Evolutionary conservation across 139 green algal genomes (phyloP), one percentile per base, ranked within the genome.

Genomic region (Chlorella ohadii): DNA sequence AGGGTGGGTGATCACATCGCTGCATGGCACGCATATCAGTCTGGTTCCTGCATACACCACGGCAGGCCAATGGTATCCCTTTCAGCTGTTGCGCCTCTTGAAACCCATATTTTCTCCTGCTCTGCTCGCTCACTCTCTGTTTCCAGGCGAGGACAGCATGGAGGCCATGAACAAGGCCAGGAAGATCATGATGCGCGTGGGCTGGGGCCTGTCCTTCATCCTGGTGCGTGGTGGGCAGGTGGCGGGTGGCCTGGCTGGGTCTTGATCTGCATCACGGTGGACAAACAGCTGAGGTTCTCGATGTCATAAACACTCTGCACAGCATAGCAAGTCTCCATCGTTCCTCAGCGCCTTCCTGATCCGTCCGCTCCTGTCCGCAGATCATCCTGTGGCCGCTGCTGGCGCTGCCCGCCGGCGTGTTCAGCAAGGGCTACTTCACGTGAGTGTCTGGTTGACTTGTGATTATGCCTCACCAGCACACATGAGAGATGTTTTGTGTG

Each of bases 391-490:
- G 93, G 93, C 93, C 93, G 20, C 28, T 89, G 22, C 85, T 96
- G 22, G 89, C 93, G 0, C 89, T 96, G n/a, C 90, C 91, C 22
- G 93, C 93, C 15, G 77, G 81, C 31, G 91, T 94, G 33, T 96
- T 95, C 87, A 87, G 27, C 76, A 74, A 92, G 76, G 76, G 72
- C 31, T 31, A 38, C 12, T 44, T 28, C 25, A 25, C 31, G 19
- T 73, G 33, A 51, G 66, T 2, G n/a, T n/a, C n/a, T n/a, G n/a
- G n/a, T n/a, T n/a, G n/a, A n/a, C n/a, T n/a, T n/a, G n/a, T n/a
- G n/a, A n/a, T n/a, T n/a, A n/a, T n/a, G n/a, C n/a, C n/a, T n/a
- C n/a, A n/a, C n/a, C n/a, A n/a, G n/a, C n/a, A n/a, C n/a, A n/a
- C n/a, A n/a, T n/a, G n/a, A n/a, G n/a, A n/a, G n/a, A n/a, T n/a